A percentile compares a stretch with the other conserved stretches of the same genome.
Evolutionary conservation across 1,284 basidiomycete species (phyloP).

Genomic region (Tremellales sp.): DNA sequence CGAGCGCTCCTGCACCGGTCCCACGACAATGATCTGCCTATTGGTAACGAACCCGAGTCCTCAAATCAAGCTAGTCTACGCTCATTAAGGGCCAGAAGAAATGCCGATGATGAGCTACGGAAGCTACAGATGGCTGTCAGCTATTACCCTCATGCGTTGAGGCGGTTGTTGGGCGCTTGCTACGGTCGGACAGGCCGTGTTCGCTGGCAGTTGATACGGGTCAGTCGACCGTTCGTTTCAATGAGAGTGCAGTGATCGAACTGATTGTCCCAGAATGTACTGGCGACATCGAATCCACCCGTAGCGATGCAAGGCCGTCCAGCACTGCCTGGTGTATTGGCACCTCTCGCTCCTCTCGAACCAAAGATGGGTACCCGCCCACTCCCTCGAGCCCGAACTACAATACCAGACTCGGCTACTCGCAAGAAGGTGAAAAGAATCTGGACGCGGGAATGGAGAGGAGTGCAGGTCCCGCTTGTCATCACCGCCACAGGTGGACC

Average conservation of each 20-base stretch:
- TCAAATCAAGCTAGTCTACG: constrained; percentile 1
- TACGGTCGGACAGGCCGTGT: constrained; percentile 23
- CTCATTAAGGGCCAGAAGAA: background rate
- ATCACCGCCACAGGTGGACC: constrained; percentile 6
- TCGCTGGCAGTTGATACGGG: constrained; percentile 24
- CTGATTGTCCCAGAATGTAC: constrained; percentile 11
- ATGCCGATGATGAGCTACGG: constrained; percentile 16
- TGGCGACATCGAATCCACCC: background rate
- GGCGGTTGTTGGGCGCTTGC: constrained; percentile 22
- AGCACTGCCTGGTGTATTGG: background rate
- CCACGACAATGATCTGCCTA: too few relatives aligned
- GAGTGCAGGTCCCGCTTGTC: constrained; percentile 20
- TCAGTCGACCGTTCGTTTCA: constrained; percentile 5
- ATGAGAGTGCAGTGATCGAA: background rate
- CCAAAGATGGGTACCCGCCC: constrained; percentile 3
- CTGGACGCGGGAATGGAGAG: constrained; percentile 12
- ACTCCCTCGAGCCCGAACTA: constrained; percentile 2
- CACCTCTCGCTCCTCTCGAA: background rate
- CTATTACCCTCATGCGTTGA: constrained; percentile 36
- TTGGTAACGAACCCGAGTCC: background rate
- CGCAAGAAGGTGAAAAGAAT: constrained; percentile 4
- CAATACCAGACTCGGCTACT: constrained; percentile 9
- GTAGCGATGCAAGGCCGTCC: background rate
- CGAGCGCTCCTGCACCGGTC: constrained; percentile 9
- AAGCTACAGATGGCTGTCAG: constrained; percentile 33